Evolutionary conservation across 1,284 basidiomycete genomes (phyloP).

Genomic region (Pholiota adiposa): DNA sequence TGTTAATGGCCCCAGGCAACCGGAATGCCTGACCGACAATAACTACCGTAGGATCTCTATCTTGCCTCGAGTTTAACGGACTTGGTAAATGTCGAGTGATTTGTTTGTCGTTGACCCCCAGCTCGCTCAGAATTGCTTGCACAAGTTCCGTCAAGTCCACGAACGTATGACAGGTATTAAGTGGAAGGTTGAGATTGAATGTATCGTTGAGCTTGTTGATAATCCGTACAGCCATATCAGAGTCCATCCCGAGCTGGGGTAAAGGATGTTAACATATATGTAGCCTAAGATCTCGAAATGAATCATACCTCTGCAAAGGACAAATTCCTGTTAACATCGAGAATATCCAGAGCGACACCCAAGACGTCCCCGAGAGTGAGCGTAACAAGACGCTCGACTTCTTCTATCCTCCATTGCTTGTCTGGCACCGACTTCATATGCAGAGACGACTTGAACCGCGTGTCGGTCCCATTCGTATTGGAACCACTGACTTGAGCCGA

Average conservation of each 20-base stretch:
- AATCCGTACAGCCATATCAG: constrained; percentile 31
- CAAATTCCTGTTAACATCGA: constrained; percentile 3
- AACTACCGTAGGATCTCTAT: constrained; percentile 28
- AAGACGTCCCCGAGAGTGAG: constrained; percentile 5
- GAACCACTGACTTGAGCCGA: neutral
- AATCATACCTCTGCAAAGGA: constrained; percentile 19
- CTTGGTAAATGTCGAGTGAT: neutral
- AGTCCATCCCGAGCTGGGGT: constrained; percentile 31
- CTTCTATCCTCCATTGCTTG: constrained; percentile 1
- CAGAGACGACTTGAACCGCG: no score
- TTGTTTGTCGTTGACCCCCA: constrained; percentile 3
- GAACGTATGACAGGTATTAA: constrained; percentile 33
- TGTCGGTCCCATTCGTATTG: no score
- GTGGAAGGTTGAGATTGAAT: constrained; percentile 27
- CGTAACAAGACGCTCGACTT: neutral
- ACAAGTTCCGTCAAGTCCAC: constrained; percentile 29
- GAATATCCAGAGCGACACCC: neutral
- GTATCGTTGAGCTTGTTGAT: constrained; percentile 29
- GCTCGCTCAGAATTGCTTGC: constrained; percentile 19
- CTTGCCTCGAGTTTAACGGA: neutral
- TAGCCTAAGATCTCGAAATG: neutral
- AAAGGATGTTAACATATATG: neutral
- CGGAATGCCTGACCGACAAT: constrained; percentile 37
- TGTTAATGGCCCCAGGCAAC: constrained; percentile 33
- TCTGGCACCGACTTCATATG: neutral